A percentile compares a stretch with the other conserved stretches of the same genome.
Conservation (phyloP, 2,329 filamentous ascomycete species). For the Cytospora leucostoma region DNA sequence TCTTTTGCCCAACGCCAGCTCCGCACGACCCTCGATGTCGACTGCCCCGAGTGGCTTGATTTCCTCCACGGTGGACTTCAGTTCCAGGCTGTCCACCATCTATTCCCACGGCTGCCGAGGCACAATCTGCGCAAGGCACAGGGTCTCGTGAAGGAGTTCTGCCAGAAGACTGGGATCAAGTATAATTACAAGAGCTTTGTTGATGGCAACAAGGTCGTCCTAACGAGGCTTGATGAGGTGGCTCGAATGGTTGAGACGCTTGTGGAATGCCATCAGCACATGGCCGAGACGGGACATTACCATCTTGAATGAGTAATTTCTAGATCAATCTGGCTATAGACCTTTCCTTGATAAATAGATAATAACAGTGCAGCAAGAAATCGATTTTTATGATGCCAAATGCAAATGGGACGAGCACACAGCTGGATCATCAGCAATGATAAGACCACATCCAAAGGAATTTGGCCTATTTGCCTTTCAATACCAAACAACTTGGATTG, state of each 20-base stretch:
- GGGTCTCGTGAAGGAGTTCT: conserved; percentile 62
- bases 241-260: conserved; percentile 62
- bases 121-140: conserved; percentile 67
- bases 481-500: no score
- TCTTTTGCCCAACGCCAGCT: conserved; percentile 71
- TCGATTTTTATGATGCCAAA: background rate
- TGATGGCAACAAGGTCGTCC: conserved; percentile 34
- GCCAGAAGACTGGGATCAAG: conserved; percentile 32
- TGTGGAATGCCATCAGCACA: conserved; percentile 56
- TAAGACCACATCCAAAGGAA: no score
- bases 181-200: conserved; percentile 26
- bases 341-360: background rate
- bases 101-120: conserved; percentile 67
- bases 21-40: conserved; percentile 73
- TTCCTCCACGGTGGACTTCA: conserved; percentile 72
- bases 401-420: no score
- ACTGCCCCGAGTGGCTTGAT: conserved; percentile 71
- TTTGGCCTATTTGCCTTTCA: no score
- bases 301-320: background rate
- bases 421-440: no score
- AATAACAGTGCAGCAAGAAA: background rate
- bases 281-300: conserved; percentile 46
- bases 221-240: conserved; percentile 55
- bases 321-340: background rate
- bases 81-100: conserved; percentile 71